These are phyloP conservation scores for Populus euphratica DNA, from an alignment of 345 rosid species.

Conservation along the genomic window DNA sequence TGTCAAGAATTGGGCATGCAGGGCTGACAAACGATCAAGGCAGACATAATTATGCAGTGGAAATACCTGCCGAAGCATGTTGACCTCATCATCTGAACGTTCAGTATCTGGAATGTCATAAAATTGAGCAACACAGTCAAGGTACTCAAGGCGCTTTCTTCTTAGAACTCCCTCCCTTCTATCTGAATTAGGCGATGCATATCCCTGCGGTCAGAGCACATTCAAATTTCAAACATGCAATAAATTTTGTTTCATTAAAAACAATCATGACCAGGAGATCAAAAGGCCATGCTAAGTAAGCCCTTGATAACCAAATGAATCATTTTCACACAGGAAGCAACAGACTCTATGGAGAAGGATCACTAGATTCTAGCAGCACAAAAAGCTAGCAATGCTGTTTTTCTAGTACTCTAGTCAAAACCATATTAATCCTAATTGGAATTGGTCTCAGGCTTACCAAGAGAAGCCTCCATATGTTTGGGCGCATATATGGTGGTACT, in stretches of 20 bases:
- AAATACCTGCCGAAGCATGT: conserved; percentile 93
- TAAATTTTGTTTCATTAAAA: background rate
- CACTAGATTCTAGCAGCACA: background rate
- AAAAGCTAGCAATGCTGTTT: background rate
- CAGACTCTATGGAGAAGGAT: background rate
- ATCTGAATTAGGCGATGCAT: conserved; percentile 99
- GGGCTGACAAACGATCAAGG: background rate
- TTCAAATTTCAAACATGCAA: conserved; percentile 46
- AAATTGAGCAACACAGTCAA: conserved; percentile 89
- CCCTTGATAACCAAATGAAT: background rate
- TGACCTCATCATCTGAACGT: conserved; percentile 94
- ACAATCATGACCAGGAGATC: background rate
- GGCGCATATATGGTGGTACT: conserved; percentile 88
- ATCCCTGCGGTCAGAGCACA: conserved; percentile 98
- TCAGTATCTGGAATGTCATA: conserved; percentile 95
- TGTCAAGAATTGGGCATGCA: conserved; percentile 8
- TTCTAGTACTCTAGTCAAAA: background rate
- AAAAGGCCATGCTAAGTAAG: background rate
- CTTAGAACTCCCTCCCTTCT: conserved; percentile 89
- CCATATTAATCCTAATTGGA: background rate
- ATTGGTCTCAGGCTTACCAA: conserved; percentile 52
- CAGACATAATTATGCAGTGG: background rate
- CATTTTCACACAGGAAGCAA: background rate
- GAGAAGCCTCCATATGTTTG: conserved; percentile 89
- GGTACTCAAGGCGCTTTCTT: conserved; percentile 89